Conservation (phyloP, 1,284 basidiomycete species). For the Puccinia polysora region DNA sequence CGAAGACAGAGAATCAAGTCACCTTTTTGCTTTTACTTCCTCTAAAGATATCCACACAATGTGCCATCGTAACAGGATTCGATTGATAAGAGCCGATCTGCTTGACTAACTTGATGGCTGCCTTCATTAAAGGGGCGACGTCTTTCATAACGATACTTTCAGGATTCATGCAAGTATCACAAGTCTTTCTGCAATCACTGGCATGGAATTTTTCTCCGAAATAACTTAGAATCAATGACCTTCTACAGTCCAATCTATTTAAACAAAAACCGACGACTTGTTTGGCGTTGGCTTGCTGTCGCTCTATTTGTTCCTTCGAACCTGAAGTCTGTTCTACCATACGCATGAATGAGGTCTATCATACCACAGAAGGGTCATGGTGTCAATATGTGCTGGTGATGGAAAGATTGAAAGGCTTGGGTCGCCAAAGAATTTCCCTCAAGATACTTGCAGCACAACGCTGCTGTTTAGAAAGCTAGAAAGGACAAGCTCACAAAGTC, state of each 20-base stretch:
- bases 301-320: constrained; percentile 59
- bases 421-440: too few species aligned
- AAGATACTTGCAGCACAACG: neutral
- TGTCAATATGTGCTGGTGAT: neutral
- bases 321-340: constrained; percentile 60
- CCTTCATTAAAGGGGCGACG: constrained; percentile 59
- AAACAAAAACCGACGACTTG: constrained; percentile 70
- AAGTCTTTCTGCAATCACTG: constrained; percentile 61
- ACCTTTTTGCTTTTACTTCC: constrained; percentile 60
- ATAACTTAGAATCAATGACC: constrained; percentile 73
- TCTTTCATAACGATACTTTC: constrained; percentile 58
- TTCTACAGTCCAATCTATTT: constrained; percentile 79
- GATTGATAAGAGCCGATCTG: constrained; percentile 48
- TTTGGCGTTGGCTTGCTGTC: constrained; percentile 60
- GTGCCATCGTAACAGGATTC: constrained; percentile 54
- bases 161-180: constrained; percentile 67
- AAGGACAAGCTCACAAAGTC: constrained; percentile 43
- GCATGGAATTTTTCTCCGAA: constrained; percentile 63
- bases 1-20: neutral
- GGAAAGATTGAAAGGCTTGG: neutral
- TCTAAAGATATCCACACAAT: constrained; percentile 60
- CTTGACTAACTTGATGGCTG: constrained; percentile 60
- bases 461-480: too few species aligned
- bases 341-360: constrained; percentile 46
- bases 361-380: neutral